phyloP scores from a whole-genome alignment of 176 grass and related monocot species.

The Carex scoparia region DNA sequence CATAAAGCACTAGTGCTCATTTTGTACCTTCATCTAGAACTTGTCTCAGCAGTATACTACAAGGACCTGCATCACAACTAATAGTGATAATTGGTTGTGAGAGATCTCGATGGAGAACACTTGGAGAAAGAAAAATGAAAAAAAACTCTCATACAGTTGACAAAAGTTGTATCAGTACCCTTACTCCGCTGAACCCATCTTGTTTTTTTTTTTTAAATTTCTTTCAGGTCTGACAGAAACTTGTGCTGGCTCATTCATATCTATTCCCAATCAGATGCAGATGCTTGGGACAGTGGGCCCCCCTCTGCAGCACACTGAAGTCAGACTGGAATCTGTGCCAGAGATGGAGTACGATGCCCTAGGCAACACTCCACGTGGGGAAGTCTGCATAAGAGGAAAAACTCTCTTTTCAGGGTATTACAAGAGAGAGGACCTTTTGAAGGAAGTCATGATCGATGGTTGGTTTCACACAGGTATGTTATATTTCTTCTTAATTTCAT shows the following conservation, averaged over 20 bases:
- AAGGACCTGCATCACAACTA: background rate
- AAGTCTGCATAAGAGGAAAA: slow-evolving; percentile 74
- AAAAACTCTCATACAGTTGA: background rate
- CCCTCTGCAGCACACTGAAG: slow-evolving; percentile 55
- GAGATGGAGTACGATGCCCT: slow-evolving; percentile 91
- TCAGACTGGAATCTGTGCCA: slow-evolving; percentile 75
- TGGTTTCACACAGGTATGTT: slow-evolving; percentile 97
- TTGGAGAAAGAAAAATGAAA: background rate
- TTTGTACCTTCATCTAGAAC: background rate
- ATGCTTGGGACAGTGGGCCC: slow-evolving; percentile 85
- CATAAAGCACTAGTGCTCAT: background rate
- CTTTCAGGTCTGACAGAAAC: slow-evolving; percentile 85
- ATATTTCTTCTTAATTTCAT: background rate
- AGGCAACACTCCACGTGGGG: slow-evolving; percentile 51
- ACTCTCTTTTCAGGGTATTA: slow-evolving; percentile 85
- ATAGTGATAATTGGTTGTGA: background rate
- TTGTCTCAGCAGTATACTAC: background rate
- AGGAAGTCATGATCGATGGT: slow-evolving; percentile 84
- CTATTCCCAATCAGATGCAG: slow-evolving; percentile 55
- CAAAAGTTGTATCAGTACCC: background rate
- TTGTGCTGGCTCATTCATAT: slow-evolving; percentile 64
- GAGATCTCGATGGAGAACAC: background rate
- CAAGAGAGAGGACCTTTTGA: slow-evolving; percentile 69
- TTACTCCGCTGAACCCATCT: background rate
- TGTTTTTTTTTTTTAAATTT: background rate